Base-by-base conservation (phyloP, 2,329 filamentous ascomycete genomes). In the Fusarium heterosporum region DNA sequence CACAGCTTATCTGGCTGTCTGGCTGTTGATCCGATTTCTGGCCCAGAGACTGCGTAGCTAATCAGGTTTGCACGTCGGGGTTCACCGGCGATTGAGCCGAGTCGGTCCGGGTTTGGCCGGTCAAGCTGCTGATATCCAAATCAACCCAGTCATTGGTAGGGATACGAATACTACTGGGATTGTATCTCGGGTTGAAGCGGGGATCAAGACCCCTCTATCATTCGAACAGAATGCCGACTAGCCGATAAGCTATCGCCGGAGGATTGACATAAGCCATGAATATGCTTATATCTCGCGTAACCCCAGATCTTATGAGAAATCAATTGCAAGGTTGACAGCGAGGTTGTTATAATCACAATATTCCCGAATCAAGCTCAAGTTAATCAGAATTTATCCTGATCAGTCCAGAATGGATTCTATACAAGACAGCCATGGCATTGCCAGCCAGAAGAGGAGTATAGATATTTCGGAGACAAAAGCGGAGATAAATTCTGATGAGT, bases 211-310 rank as follows among this genome's bases (percentile, higher is more conserved):
- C 16, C 40, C 34, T 3, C 28, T 26, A 25, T 13, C 26, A 25
- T 30, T 14, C 6, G 36, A 51, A 4, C n/a, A 13, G 8, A 29
- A 17, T 51, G 48, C 48, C 36, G 48, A 43, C 48, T 43, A 17
- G 14, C 48, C 48, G 48, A 51, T 51, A 43, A 51, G 48, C 26
- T 22, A 51, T 51, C 36, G 25, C 41, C 22, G 34, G 14, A 50
- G 8, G 16, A 19, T 25, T 30, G 26, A 41, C 32, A 50, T 50
- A 29, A 17, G 36, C 17, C 14, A 14, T 30, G 14, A 25, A 16
- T 43, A 43, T 51, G 48, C 36, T 51, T 51, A 51, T 51, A 43
- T 43, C 36, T 51, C 48, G 48, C 26, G 26, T 51, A 34, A 51
- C 36, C 36, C 48, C 36, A 11, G 7, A 6, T 29, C 7, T 1